phyloP scores from a whole-genome alignment of 2,329 filamentous ascomycete species.

The Aschersonia sp. region DNA sequence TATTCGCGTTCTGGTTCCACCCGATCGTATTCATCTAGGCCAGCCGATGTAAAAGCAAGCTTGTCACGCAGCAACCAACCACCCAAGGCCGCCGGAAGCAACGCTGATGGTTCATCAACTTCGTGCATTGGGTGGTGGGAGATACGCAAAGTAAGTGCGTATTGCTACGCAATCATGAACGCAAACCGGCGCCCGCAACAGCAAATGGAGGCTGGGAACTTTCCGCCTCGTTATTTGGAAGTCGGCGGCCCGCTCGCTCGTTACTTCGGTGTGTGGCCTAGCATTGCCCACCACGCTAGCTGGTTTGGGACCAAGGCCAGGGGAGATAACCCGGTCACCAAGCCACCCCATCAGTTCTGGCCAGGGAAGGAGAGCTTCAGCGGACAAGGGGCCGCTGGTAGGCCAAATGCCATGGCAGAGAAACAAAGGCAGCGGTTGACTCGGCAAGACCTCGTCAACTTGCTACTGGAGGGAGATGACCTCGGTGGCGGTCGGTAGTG shows the following conservation, averaged over 20 bases:
- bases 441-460: too few species aligned
- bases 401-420: too few species aligned
- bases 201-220: background rate
- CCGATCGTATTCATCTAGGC: background rate
- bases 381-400: background rate
- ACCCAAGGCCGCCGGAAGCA: background rate
- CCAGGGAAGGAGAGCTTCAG: background rate
- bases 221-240: background rate
- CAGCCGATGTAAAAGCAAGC: background rate
- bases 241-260: background rate
- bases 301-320: background rate
- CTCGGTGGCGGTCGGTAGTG: background rate
- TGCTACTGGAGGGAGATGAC: too few species aligned
- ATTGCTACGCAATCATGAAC: too few species aligned
- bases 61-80: background rate
- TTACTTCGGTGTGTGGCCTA: background rate
- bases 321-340: background rate
- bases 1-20: background rate
- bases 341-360: background rate
- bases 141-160: too few species aligned
- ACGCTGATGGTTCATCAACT: background rate
- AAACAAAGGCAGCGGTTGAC: too few species aligned
- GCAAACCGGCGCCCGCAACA: background rate
- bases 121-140: too few species aligned
- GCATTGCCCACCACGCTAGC: background rate